Conservation (phyloP, 345 rosid genomes). For the Citrus inodora region DNA sequence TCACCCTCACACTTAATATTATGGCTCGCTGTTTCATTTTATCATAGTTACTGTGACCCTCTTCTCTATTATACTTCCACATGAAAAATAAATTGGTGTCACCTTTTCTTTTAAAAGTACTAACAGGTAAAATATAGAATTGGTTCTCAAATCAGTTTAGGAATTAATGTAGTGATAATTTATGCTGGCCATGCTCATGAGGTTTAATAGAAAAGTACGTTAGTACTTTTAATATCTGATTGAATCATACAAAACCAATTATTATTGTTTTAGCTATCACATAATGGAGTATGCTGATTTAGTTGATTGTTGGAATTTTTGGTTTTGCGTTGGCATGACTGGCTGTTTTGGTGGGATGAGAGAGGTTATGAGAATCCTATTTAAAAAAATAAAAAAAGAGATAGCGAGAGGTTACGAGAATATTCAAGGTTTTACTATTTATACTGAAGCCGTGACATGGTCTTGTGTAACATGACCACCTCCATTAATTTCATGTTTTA, state of each 20-base stretch:
- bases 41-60: too few relatives aligned
- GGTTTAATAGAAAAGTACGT: background rate
- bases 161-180: too few relatives aligned
- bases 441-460: background rate
- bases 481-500: background rate
- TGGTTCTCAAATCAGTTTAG: too few relatives aligned
- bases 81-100: background rate
- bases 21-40: background rate
- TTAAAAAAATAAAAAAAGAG: too few relatives aligned
- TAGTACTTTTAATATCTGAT: background rate
- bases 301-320: background rate
- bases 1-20: too few relatives aligned
- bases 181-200: too few relatives aligned
- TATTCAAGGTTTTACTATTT: background rate
- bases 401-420: background rate
- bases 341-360: background rate
- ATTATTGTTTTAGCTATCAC: background rate
- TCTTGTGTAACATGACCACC: background rate
- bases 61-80: too few relatives aligned
- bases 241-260: background rate
- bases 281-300: background rate
- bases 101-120: background rate
- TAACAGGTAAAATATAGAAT: too few relatives aligned
- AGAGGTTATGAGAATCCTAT: too few relatives aligned
- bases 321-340: background rate